Percentiles rank a stretch among this genome's conserved stretches.
Evolutionary conservation across 441 rosid species (phyloP).

Genomic region (California macrophylla): DNA sequence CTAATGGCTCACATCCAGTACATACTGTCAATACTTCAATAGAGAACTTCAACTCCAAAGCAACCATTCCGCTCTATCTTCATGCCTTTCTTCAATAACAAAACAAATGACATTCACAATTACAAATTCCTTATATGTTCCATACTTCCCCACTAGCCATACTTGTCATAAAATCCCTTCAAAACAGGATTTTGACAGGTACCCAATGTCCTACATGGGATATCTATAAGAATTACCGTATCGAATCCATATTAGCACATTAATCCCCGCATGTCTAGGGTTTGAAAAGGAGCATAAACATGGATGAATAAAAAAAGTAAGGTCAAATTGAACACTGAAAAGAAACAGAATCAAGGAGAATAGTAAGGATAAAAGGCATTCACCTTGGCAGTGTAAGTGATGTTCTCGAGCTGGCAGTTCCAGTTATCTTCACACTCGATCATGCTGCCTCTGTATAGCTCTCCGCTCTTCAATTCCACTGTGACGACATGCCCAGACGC

Average conservation of each 20-base stretch:
- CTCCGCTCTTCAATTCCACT: constrained; percentile 93
- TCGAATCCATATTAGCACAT: not conserved
- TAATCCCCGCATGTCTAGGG: not conserved
- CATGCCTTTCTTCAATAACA: too few species aligned
- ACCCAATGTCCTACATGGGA: not conserved
- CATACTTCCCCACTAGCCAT: too few species aligned
- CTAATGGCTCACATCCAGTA: not conserved
- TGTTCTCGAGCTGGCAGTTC: constrained; percentile 69
- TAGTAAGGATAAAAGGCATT: not conserved
- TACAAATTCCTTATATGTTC: too few species aligned
- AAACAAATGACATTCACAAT: too few species aligned
- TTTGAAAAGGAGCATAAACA: not conserved
- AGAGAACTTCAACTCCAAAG: too few species aligned
- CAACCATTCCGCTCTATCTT: too few species aligned
- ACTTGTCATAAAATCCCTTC: not conserved
- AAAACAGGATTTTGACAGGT: not conserved
- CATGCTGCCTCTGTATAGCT: constrained; percentile 95
- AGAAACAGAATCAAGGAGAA: not conserved
- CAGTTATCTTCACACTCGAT: constrained; percentile 97
- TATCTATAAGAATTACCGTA: not conserved
- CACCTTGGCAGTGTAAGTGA: constrained; percentile 70
- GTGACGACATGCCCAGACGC: constrained; percentile 92
- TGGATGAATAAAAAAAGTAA: not conserved
- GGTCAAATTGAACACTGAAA: not conserved
- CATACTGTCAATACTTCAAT: too few species aligned